Conservation (phyloP, 768 basidiomycete genomes). For the Russula sp. region DNA sequence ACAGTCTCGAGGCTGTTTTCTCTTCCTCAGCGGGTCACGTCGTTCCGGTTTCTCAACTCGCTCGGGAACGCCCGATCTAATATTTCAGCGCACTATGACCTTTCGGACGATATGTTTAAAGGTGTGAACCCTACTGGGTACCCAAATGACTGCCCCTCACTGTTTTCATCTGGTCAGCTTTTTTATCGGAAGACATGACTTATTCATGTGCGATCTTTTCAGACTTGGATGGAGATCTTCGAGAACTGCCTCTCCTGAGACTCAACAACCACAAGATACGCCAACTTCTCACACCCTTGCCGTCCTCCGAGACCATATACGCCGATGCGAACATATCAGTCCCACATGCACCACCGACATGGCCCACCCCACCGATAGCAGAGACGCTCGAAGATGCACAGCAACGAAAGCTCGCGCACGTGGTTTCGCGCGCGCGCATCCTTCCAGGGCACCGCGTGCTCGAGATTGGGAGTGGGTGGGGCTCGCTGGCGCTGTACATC, state of each 20-base stretch:
- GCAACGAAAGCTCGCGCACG: slow-evolving; percentile 35
- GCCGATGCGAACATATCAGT: not conserved
- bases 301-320: not conserved
- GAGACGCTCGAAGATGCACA: slow-evolving; percentile 32
- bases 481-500: slow-evolving; percentile 35
- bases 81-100: slow-evolving; percentile 35
- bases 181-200: slow-evolving; percentile 3
- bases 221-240: slow-evolving; percentile 1
- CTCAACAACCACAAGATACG: not conserved
- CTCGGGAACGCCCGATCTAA: slow-evolving; percentile 20
- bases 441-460: slow-evolving; percentile 37
- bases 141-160: not conserved
- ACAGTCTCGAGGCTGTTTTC: slow-evolving; percentile 12
- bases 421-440: slow-evolving; percentile 38
- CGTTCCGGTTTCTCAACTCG: slow-evolving; percentile 13
- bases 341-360: not conserved
- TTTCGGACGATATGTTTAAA: slow-evolving; percentile 36
- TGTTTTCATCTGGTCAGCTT: not conserved
- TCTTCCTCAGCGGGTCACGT: slow-evolving; percentile 3
- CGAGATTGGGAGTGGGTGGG: slow-evolving; percentile 47
- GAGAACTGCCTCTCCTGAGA: not conserved
- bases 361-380: slow-evolving; percentile 13
- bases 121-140: not conserved
- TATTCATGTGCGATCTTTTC: slow-evolving; percentile 2
- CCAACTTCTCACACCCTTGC: not conserved